phyloP scores from a whole-genome alignment of 2,329 filamentous ascomycete species.

The Cytospora piceicola region DNA sequence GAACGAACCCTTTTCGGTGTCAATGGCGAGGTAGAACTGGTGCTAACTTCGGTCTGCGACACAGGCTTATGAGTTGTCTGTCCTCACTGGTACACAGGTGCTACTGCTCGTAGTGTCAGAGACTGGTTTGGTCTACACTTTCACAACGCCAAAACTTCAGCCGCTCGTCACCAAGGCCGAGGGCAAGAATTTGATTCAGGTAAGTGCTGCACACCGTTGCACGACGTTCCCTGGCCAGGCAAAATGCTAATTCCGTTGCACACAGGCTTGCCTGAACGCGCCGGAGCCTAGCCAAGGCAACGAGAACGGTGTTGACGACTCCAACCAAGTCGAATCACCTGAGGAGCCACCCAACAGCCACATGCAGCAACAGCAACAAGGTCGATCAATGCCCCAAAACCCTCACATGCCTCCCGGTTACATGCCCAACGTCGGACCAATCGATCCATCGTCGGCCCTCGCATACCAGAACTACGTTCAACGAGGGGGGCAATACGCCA shows the following conservation, averaged over 20 bases:
- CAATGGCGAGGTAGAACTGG: background rate
- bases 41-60: slow-evolving; percentile 29
- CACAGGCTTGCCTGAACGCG: slow-evolving; percentile 90
- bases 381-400: slow-evolving; percentile 66
- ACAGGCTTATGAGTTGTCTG: slow-evolving; percentile 91
- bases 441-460: slow-evolving; percentile 77
- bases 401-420: slow-evolving; percentile 67
- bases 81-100: slow-evolving; percentile 97
- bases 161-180: slow-evolving; percentile 97
- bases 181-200: slow-evolving; percentile 99
- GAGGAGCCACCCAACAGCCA: slow-evolving; percentile 83
- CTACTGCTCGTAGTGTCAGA: slow-evolving; percentile 95
- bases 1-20: background rate
- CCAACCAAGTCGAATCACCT: slow-evolving; percentile 81
- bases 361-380: slow-evolving; percentile 67
- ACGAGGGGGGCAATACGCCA: slow-evolving; percentile 73
- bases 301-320: slow-evolving; percentile 79
- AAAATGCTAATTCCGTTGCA: slow-evolving; percentile 39
- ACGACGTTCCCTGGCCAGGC: slow-evolving; percentile 14
- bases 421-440: slow-evolving; percentile 63
- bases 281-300: slow-evolving; percentile 83
- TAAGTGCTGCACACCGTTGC: slow-evolving; percentile 49
- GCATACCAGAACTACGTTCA: slow-evolving; percentile 85
- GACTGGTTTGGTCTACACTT: slow-evolving; percentile 96
- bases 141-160: slow-evolving; percentile 97